Base-by-base conservation (phyloP, 108 stramenopile species). In the Fistulifera pelliculosa region DNA sequence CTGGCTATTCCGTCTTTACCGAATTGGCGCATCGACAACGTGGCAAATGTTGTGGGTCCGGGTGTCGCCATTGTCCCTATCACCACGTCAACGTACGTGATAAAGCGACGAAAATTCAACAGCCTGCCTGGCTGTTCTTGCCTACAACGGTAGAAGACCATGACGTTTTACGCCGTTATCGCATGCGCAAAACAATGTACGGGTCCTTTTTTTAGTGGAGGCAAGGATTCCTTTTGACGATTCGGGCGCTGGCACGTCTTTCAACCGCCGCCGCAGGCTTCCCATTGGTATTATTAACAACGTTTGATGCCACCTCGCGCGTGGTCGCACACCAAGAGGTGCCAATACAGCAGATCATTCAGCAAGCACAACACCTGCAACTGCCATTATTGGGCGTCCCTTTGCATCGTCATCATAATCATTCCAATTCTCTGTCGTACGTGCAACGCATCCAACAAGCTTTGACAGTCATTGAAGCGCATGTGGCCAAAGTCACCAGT, bases 51-150 rank as follows among this genome's bases (percentile, higher is more conserved):
- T 96, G 96, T 70, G 96, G 96, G 8, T 84, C 80, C 35, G 75
- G 74, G 25, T 96, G 96, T 76, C 71, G 95, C 6, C 95, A 96
- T 68, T 96, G 95, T 70, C 93, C 93, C 8, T 96, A 76, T 47
- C 69, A 70, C 19, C 91, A 93, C 58, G 77, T 64, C 31, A 88
- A 88, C 50, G 83, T 95, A 16, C 71, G 67, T 23, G 73, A 83
- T 38, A 84, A 81, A 57, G 65, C 66, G 11, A 58, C 48, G 18
- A 57, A 47, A 17, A 90, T 90, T 45, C 68, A 79, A 44, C 77
- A 84, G 41, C 88, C 88, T 2, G 74, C 88, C 15, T 70, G 81
- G 51, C 65, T 90, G 14, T 71, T 76, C 66, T 35, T 35, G 31
- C 31, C 31, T 6, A 35, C 31, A 3, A 35, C 31, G 31, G 31